Conservation (phyloP, 2,329 filamentous ascomycete species). For the Nemania serpens region DNA sequence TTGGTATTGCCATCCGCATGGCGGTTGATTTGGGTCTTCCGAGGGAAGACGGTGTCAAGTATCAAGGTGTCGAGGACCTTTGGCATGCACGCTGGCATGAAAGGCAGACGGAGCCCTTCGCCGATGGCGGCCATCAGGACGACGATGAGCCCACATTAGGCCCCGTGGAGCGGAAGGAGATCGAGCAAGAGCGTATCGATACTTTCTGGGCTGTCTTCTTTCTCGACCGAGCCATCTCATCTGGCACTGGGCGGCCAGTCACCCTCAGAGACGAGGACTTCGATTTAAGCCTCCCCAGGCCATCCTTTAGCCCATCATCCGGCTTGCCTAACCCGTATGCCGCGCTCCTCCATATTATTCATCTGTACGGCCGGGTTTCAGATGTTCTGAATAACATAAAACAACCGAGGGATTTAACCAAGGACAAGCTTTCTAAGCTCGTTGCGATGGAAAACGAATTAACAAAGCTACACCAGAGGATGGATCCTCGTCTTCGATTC, state of each 20-base stretch:
- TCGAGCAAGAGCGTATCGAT: slow-evolving; percentile 81
- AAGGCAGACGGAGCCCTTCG: slow-evolving; percentile 35
- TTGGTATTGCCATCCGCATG: slow-evolving; percentile 85
- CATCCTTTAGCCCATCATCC: slow-evolving; percentile 56
- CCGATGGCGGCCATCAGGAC: slow-evolving; percentile 43
- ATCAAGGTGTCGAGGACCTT: slow-evolving; percentile 59
- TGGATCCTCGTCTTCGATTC: slow-evolving; percentile 78
- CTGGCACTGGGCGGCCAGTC: slow-evolving; percentile 81
- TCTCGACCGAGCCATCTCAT: slow-evolving; percentile 84
- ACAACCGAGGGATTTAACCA: slow-evolving; percentile 72
- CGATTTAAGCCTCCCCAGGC: slow-evolving; percentile 71
- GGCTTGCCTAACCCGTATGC: slow-evolving; percentile 81
- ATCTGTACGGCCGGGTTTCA: slow-evolving; percentile 82
- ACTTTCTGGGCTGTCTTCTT: slow-evolving; percentile 92
- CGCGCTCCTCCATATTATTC: slow-evolving; percentile 79
- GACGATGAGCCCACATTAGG: slow-evolving; percentile 49
- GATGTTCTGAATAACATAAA: slow-evolving; percentile 84
- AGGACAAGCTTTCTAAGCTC: slow-evolving; percentile 73
- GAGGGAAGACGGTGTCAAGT: slow-evolving; percentile 75
- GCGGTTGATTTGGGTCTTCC: slow-evolving; percentile 81
- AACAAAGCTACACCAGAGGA: slow-evolving; percentile 71
- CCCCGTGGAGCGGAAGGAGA: slow-evolving; percentile 61
- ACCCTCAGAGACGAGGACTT: slow-evolving; percentile 85
- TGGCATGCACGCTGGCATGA: slow-evolving; percentile 54
- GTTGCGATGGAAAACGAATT: slow-evolving; percentile 80